phyloP scores from a whole-genome alignment of 306 rosid genomes.

The Prunus padus region DNA sequence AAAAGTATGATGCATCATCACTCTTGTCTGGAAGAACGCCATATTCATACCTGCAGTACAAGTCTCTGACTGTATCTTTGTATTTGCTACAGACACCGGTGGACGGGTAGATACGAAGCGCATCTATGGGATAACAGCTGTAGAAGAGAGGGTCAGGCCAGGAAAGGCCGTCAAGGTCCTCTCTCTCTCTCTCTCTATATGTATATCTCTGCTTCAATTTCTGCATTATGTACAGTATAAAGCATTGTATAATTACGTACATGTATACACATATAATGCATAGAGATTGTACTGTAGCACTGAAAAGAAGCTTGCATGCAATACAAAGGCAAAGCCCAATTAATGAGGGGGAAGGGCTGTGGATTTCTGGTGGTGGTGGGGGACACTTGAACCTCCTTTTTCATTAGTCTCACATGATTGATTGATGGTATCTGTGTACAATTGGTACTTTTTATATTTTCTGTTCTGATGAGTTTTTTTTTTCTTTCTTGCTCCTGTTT shows the following conservation, averaged over 20 bases:
- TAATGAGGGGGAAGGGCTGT: slow-evolving; percentile 22
- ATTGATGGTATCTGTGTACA: slow-evolving; percentile 48
- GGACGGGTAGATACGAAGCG: slow-evolving; percentile 99
- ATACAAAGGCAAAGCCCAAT: slow-evolving; percentile 29
- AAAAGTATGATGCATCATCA: background rate
- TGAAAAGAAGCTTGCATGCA: slow-evolving; percentile 53
- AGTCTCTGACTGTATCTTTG: background rate
- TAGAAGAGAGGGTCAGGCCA: slow-evolving; percentile 97
- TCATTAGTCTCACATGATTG: slow-evolving; percentile 52
- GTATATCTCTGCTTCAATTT: background rate
- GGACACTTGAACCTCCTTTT: slow-evolving; percentile 46
- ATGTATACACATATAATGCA: background rate
- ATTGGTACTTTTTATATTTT: slow-evolving; percentile 24
- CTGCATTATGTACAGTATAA: background rate
- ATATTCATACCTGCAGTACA: no score
- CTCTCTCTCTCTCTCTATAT: background rate
- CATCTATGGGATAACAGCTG: slow-evolving; percentile 99
- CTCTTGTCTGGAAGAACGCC: no score
- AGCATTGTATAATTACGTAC: background rate
- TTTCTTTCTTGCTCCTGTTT: background rate
- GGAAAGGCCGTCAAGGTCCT: slow-evolving; percentile 98
- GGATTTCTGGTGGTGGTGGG: background rate
- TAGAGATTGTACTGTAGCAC: slow-evolving; percentile 3
- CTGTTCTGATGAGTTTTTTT: slow-evolving; percentile 14
- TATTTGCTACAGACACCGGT: slow-evolving; percentile 63